phyloP scores from a whole-genome alignment of 805 yeast species.

The Sporopachydermia lactativora region DNA sequence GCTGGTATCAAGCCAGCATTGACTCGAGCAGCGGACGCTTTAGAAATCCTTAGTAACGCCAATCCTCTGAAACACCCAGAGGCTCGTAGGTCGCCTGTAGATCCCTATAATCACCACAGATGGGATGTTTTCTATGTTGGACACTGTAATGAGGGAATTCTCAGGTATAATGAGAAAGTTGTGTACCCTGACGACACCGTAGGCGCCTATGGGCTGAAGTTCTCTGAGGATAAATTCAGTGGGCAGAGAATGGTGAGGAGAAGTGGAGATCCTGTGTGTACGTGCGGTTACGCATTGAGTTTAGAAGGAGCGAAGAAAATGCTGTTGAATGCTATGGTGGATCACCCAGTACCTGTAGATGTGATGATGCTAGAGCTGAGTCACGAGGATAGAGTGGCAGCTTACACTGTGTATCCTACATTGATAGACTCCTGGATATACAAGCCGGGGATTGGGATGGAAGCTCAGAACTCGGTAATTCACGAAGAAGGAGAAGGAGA shows the following conservation, averaged over 20 bases:
- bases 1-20: background rate
- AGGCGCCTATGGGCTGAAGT: background rate
- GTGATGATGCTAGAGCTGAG: background rate
- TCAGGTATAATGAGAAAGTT: background rate
- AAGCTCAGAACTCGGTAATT: background rate
- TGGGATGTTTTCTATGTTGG: background rate
- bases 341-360: background rate
- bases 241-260: background rate
- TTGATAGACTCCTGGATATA: background rate
- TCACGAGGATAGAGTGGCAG: background rate
- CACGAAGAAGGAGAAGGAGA: too few species aligned
- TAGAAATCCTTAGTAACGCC: background rate
- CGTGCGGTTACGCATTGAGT: conserved; percentile 1
- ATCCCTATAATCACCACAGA: background rate
- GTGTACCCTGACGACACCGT: background rate
- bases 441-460: background rate
- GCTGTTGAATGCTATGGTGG: background rate
- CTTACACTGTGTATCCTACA: conserved; percentile 1
- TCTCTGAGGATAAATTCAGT: background rate
- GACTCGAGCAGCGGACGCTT: background rate
- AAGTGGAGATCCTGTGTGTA: background rate
- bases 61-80: background rate
- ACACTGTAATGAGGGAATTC: background rate
- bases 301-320: background rate
- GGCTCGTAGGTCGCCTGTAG: background rate